Base-by-base conservation (phyloP, 345 rosid species). In the Fremontodendron californicum region DNA sequence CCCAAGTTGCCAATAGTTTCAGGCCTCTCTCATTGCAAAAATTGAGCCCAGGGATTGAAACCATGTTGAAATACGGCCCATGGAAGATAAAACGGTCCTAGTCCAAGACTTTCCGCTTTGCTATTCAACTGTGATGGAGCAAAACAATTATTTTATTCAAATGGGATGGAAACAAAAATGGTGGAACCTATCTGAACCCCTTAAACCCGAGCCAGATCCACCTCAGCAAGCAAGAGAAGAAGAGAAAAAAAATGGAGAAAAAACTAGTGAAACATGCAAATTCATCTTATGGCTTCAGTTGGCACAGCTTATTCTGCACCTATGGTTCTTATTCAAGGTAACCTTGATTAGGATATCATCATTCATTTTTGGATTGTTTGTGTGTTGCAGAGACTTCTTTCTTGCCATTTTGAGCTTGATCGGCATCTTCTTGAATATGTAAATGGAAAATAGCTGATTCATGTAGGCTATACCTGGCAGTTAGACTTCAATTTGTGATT, bases 341-440 rank as follows among this genome's bases (percentile, higher is more conserved):
- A 27, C 37, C 25, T 13, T 60, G 64, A 60, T 27, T 60, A 27
- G n/a, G n/a, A n/a, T n/a, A n/a, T n/a, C n/a, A n/a, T n/a, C n/a
- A n/a, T n/a, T n/a, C n/a, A n/a, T n/a, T n/a, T n/a, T n/a, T n/a
- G 65, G 65, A 29, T 61, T 35, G 8, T 73, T 40, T n/a, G n/a
- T 73, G 37, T 33, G 27, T 73, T 89, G 89, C 94, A 94, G 98
- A 86, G 80, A 82, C 92, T 88, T 66, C 85, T 92, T 61, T 76
- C 82, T 25, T 87, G 76, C 31, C 93, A 92, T 82, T 91, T 94
- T 79, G 97, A 89, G 83, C 94, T 94, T 13, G 98, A 94, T 74
- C 80, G 90, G 66, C 92, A 60, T 81, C 90, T 91, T 78, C 85
- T 92, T 71, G 92, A 89, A 78, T 92, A 92, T 67, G 86, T 90